A percentile compares a stretch with the other conserved stretches of the same genome.
These are phyloP conservation scores for Fusarium sp. DNA, from an alignment of 2,329 filamentous ascomycete species.

Conservation along the genomic window DNA sequence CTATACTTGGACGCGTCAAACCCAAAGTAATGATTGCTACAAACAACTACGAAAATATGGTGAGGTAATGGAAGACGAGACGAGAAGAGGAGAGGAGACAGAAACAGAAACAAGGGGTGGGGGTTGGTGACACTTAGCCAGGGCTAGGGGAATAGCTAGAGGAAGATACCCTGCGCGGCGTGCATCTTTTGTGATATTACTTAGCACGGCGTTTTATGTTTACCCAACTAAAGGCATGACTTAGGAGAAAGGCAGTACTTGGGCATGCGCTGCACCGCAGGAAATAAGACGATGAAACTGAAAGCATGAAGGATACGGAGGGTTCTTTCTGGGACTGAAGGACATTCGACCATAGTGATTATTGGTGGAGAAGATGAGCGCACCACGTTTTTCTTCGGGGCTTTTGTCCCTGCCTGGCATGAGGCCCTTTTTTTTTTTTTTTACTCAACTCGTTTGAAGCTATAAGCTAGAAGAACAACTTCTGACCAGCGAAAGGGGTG, in stretches of 20 bases:
- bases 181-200: constrained; percentile 47
- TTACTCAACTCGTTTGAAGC: background rate
- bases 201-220: constrained; percentile 52
- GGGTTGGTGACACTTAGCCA: constrained; percentile 24
- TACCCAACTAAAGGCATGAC: constrained; percentile 33
- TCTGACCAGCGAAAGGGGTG: background rate
- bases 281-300: constrained; percentile 13
- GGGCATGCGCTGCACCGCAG: constrained; percentile 26
- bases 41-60: constrained; percentile 23
- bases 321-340: constrained; percentile 1
- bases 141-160: constrained; percentile 28
- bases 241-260: constrained; percentile 34
- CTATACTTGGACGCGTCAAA: constrained; percentile 62
- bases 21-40: constrained; percentile 49
- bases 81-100: background rate
- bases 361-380: background rate
- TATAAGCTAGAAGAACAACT: background rate
- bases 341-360: background rate
- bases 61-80: constrained; percentile 29
- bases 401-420: background rate
- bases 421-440: background rate
- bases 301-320: constrained; percentile 4
- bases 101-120: background rate
- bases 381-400: constrained; percentile 13
- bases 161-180: constrained; percentile 49